phyloP scores from a whole-genome alignment of 2,329 filamentous ascomycete genomes.

The Pseudogymnoascus sp. region DNA sequence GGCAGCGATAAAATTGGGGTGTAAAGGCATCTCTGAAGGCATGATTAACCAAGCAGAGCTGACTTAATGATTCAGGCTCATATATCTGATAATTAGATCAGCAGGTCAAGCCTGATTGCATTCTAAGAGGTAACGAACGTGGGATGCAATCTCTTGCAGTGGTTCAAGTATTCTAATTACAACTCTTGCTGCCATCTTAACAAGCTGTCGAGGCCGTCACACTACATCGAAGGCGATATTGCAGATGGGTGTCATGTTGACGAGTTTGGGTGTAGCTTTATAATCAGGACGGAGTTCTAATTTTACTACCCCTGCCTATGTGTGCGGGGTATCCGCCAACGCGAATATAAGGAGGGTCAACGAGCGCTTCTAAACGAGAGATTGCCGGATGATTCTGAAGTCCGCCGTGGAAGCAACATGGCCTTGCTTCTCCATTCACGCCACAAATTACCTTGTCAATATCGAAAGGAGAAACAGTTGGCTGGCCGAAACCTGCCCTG shows the following conservation, averaged over 20 bases:
- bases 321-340: too few relatives aligned
- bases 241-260: neutral
- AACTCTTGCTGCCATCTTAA: neutral
- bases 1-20: neutral
- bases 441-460: too few relatives aligned
- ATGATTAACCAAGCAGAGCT: neutral
- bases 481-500: too few relatives aligned
- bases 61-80: neutral
- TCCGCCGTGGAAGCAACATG: too few relatives aligned
- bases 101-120: neutral
- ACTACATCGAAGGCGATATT: neutral
- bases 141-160: neutral
- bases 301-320: too few relatives aligned
- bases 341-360: too few relatives aligned
- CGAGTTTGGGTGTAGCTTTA: neutral
- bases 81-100: neutral
- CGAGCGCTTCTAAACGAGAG: too few relatives aligned
- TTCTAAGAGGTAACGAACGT: neutral
- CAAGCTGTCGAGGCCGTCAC: neutral
- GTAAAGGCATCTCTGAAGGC: neutral
- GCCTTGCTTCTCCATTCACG: too few relatives aligned
- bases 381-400: too few relatives aligned
- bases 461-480: too few relatives aligned
- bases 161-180: neutral
- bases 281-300: too few relatives aligned